phyloP scores from a whole-genome alignment of 306 rosid genomes.

The Morella rubra region DNA sequence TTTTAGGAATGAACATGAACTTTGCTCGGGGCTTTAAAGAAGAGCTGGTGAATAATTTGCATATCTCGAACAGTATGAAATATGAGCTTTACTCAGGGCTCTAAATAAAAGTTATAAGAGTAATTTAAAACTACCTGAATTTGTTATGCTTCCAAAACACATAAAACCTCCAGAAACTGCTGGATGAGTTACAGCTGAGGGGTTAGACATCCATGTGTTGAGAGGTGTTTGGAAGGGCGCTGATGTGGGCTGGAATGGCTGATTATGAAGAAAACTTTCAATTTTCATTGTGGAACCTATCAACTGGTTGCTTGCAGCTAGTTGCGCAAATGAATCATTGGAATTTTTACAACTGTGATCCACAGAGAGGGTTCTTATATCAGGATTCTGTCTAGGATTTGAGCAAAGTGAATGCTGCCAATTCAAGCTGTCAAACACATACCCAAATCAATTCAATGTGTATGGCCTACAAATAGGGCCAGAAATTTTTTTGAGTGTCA shows the following conservation, averaged over 20 bases:
- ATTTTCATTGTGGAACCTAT: constrained; percentile 5
- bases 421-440: constrained; percentile 22
- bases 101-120: neutral
- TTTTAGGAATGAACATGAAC: neutral
- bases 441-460: constrained; percentile 10
- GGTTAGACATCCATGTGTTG: constrained; percentile 20
- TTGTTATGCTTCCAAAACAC: constrained; percentile 6
- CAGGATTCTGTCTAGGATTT: constrained; percentile 26
- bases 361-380: constrained; percentile 23
- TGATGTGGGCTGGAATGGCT: constrained; percentile 21
- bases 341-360: constrained; percentile 29
- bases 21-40: neutral
- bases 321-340: constrained; percentile 1
- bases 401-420: constrained; percentile 32
- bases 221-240: constrained; percentile 9
- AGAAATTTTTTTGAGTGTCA: neutral
- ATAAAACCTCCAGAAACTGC: constrained; percentile 10
- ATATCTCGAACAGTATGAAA: neutral
- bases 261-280: constrained; percentile 9
- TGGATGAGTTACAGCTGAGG: constrained; percentile 8
- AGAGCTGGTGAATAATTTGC: too few species aligned
- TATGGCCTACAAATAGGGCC: neutral
- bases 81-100: neutral
- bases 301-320: constrained; percentile 7
- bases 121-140: constrained; percentile 14